phyloP scores from a whole-genome alignment of 768 basidiomycete genomes.

The Macrolepiota dolichaula region DNA sequence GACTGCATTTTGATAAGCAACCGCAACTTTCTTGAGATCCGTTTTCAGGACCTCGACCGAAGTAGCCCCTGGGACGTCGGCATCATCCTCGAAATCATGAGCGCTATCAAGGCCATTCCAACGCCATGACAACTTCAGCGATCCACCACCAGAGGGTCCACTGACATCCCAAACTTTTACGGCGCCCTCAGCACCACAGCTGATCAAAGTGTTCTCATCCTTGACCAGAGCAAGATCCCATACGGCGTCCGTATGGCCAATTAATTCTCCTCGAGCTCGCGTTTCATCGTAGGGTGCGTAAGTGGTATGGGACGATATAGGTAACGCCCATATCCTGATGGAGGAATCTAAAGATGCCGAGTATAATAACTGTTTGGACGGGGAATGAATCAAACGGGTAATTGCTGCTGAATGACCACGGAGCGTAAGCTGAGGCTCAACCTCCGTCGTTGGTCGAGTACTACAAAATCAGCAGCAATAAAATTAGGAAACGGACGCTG shows the following conservation, averaged over 20 bases:
- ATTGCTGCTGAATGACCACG: conserved; percentile 92
- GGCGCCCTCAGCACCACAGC: conserved; percentile 86
- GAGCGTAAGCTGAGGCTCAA: conserved; percentile 90
- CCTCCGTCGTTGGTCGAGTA: conserved; percentile 72
- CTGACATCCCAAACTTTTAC: conserved; percentile 94
- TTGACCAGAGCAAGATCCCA: conserved; percentile 92
- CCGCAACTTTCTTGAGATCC: conserved; percentile 83
- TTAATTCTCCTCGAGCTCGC: conserved; percentile 71
- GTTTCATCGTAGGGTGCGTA: conserved; percentile 90
- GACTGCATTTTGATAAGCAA: conserved; percentile 85
- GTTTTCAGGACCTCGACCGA: conserved; percentile 80
- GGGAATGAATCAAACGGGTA: conserved; percentile 79
- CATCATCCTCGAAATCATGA: conserved; percentile 46
- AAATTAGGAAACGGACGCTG: conserved; percentile 15
- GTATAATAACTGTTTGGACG: conserved; percentile 74
- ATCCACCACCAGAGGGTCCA: conserved; percentile 58
- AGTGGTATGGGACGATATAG: conserved; percentile 72
- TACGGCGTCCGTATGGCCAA: conserved; percentile 93
- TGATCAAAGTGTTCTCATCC: conserved; percentile 81
- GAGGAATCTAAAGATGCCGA: conserved; percentile 93
- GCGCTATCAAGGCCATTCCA: conserved; percentile 63
- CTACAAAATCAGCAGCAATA: conserved; percentile 30
- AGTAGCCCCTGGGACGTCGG: conserved; percentile 68
- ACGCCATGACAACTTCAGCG: conserved; percentile 75
- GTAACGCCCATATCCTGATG: conserved; percentile 88